Percentiles rank a stretch among this genome's conserved stretches.
phyloP scores from a whole-genome alignment of 345 rosid genomes.

The Barbarea vulgaris region DNA sequence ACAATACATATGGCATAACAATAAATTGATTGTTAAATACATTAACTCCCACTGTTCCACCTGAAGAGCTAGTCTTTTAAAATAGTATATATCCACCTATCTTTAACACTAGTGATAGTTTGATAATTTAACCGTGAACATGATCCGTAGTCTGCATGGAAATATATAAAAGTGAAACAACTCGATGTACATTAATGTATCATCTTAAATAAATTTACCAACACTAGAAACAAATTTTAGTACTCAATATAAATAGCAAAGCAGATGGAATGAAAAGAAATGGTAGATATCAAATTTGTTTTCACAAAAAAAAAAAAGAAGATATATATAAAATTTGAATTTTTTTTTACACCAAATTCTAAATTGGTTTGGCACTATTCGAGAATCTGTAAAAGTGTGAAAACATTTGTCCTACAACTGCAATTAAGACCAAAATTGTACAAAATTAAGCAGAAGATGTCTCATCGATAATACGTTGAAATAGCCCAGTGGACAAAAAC shows the following conservation, averaged over 20 bases:
- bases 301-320: too few relatives aligned
- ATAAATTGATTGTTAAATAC: neutral
- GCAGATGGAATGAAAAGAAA: neutral
- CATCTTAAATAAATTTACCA: neutral
- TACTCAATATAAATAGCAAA: neutral
- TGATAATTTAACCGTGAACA: neutral
- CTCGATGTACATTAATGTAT: neutral
- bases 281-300: too few relatives aligned
- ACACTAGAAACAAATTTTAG: neutral
- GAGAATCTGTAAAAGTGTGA: neutral
- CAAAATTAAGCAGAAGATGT: conserved; percentile 1
- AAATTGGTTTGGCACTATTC: too few relatives aligned
- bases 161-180: too few relatives aligned
- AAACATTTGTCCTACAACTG: neutral
- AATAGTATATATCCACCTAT: neutral
- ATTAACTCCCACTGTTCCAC: neutral
- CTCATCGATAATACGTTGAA: neutral
- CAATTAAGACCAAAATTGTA: neutral
- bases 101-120: neutral
- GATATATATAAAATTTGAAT: too few relatives aligned
- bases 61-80: neutral
- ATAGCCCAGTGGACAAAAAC: neutral
- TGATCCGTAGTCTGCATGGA: neutral
- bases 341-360: neutral
- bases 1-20: neutral